phyloP scores from a whole-genome alignment of 176 grass and related monocot genomes.

The Lolium multiflorum region DNA sequence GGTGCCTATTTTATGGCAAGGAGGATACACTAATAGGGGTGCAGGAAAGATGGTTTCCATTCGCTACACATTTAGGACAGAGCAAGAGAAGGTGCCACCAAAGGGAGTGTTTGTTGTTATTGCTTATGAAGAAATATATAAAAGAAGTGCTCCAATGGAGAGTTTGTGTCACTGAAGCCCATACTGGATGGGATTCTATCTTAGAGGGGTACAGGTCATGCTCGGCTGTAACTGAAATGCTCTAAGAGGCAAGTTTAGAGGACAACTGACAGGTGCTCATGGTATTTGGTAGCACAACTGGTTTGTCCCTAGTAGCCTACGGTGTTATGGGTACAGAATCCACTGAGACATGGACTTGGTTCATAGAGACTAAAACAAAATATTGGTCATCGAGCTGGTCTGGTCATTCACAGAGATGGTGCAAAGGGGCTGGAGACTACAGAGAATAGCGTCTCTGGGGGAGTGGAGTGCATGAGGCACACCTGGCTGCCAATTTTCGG shows the following conservation, averaged over 20 bases:
- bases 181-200: no score
- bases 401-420: slow-evolving; percentile 19
- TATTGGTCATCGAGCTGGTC: neutral
- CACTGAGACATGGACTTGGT: neutral
- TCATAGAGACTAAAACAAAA: neutral
- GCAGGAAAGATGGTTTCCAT: neutral
- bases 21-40: neutral
- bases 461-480: neutral
- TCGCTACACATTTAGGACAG: neutral
- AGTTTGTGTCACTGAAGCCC: neutral
- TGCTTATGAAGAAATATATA: no score
- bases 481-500: neutral
- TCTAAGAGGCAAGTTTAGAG: slow-evolving; percentile 1
- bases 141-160: neutral
- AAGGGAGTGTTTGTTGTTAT: no score
- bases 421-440: neutral
- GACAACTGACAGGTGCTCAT: neutral
- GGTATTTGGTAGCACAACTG: neutral
- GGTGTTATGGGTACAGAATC: slow-evolving; percentile 3
- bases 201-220: neutral
- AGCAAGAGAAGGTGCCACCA: no score
- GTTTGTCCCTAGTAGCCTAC: slow-evolving; percentile 1
- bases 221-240: neutral
- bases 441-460: neutral
- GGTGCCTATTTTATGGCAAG: neutral